Percentiles rank a stretch among this genome's conserved stretches.
phyloP scores from a whole-genome alignment of 2,329 filamentous ascomycete species.

The Gaeumannomyces tritici region DNA sequence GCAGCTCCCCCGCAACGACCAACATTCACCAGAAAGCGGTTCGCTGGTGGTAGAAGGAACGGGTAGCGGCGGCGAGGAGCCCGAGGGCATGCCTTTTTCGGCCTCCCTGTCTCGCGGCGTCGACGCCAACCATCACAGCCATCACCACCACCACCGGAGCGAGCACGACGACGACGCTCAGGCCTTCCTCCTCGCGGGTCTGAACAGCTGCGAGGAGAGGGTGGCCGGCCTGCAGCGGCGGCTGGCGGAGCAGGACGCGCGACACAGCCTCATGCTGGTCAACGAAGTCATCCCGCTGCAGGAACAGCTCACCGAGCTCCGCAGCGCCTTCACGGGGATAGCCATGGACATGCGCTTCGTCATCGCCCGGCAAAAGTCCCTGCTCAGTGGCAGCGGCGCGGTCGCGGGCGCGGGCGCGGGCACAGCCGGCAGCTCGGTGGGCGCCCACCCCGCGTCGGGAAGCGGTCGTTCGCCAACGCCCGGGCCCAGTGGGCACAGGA shows the following conservation, averaged over 20 bases:
- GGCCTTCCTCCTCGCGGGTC: not conserved
- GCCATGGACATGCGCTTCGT: conserved; percentile 52
- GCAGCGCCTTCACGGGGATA: conserved; percentile 46
- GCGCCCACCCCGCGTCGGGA: too few relatives aligned
- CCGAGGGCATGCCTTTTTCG: not conserved
- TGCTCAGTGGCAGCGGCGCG: conserved; percentile 6
- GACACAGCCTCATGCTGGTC: conserved; percentile 50
- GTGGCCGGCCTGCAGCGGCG: conserved; percentile 48
- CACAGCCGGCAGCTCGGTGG: not conserved
- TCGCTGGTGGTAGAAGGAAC: not conserved
- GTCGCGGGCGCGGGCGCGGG: too few relatives aligned
- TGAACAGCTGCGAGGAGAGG: conserved; percentile 6
- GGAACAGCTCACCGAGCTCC: conserved; percentile 51
- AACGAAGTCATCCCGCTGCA: conserved; percentile 53
- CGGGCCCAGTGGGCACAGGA: not conserved
- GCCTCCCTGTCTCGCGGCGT: not conserved
- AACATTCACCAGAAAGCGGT: not conserved
- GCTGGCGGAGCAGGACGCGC: conserved; percentile 47
- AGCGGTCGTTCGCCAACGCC: not conserved
- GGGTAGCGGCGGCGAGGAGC: not conserved
- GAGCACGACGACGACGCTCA: not conserved
- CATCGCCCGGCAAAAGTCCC: conserved; percentile 29
- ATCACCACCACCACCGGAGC: not conserved
- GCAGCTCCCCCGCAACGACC: not conserved
- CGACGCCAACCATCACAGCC: not conserved